phyloP scores from a whole-genome alignment of 2,329 filamentous ascomycete genomes.

The Pestalotiopsis fici region DNA sequence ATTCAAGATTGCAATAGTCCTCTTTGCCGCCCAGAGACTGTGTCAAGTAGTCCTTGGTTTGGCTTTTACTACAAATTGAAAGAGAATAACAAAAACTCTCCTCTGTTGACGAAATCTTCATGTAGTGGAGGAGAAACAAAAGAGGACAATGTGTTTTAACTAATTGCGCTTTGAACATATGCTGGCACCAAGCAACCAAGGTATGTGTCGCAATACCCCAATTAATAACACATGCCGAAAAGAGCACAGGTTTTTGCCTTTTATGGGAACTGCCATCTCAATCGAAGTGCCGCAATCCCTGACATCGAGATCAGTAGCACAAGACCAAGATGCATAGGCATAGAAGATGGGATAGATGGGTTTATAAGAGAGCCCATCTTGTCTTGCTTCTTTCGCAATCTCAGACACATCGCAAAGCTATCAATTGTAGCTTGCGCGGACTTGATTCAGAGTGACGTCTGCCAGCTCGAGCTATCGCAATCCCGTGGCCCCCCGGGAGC shows the following conservation, averaged over 20 bases:
- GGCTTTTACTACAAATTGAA: too few species aligned
- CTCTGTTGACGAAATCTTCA: too few species aligned
- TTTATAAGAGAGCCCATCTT: background rate
- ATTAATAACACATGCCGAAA: background rate
- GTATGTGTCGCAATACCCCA: background rate
- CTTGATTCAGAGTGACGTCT: background rate
- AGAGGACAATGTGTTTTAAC: too few species aligned
- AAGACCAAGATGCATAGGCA: background rate
- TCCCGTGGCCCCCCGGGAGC: background rate
- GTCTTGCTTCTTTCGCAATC: background rate
- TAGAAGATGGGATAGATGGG: background rate
- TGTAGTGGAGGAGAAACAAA: too few species aligned
- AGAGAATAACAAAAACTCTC: too few species aligned
- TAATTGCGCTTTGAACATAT: background rate
- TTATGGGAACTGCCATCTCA: background rate
- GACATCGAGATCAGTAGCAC: background rate
- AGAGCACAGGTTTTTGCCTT: background rate
- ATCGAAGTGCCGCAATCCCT: background rate
- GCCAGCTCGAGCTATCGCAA: background rate
- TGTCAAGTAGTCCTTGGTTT: too few species aligned
- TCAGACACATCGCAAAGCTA: background rate
- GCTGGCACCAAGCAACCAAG: background rate
- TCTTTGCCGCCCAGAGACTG: too few species aligned
- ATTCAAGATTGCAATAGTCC: too few species aligned
- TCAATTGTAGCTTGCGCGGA: background rate